These are phyloP conservation scores for Zymoseptoria brevis DNA, from an alignment of 2,329 filamentous ascomycete genomes.

Conservation along the genomic window DNA sequence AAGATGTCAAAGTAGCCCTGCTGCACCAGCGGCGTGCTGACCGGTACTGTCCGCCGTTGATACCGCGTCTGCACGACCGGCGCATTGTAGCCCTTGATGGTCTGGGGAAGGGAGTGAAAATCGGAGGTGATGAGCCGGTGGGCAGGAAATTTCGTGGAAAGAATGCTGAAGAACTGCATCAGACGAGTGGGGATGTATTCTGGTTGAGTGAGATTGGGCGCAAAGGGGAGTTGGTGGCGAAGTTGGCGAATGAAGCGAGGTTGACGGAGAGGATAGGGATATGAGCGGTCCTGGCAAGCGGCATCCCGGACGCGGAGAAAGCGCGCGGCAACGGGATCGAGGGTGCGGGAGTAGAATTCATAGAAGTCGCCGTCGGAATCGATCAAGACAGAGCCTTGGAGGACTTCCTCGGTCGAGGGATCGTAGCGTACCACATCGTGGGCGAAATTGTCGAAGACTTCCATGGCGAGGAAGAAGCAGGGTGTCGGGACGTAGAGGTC, in stretches of 20 bases:
- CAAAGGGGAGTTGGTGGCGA: conserved; percentile 58
- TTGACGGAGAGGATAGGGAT: conserved; percentile 54
- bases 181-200: conserved; percentile 92
- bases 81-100: conserved; percentile 76
- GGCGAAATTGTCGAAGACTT: conserved; percentile 97
- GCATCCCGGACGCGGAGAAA: conserved; percentile 80
- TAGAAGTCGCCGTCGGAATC: conserved; percentile 81
- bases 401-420: conserved; percentile 65
- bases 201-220: conserved; percentile 67
- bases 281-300: conserved; percentile 52
- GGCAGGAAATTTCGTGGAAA: conserved; percentile 79
- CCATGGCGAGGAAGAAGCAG: conserved; percentile 95
- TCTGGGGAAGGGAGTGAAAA: conserved; percentile 78
- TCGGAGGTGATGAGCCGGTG: conserved; percentile 86
- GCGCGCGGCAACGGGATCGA: conserved; percentile 75
- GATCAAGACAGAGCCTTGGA: conserved; percentile 84
- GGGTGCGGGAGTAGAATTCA: conserved; percentile 76
- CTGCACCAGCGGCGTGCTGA: conserved; percentile 86
- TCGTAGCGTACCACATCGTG: conserved; percentile 94
- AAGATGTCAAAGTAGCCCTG: conserved; percentile 99
- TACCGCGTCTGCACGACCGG: conserved; percentile 96
- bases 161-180: conserved; percentile 93
- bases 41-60: conserved; percentile 76
- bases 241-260: conserved; percentile 53
- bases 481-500: conserved; percentile 76